Conservation (phyloP, 371 early-diverging fungal genomes). For the Apophysomyces sp. region DNA sequence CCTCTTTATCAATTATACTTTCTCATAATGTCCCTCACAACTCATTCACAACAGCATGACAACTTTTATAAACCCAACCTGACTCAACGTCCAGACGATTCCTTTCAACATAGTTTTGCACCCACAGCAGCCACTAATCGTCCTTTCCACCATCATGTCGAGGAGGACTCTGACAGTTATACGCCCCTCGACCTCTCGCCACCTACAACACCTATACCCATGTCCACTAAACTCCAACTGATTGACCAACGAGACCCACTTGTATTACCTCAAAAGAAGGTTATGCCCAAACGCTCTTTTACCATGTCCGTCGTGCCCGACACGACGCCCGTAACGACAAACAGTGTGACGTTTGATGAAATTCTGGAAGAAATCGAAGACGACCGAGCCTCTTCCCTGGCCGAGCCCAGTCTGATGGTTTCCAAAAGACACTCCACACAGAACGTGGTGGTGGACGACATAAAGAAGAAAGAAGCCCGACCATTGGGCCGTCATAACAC, state of each 20-base stretch:
- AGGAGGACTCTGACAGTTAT: constrained; percentile 1
- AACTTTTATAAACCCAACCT: constrained; percentile 2
- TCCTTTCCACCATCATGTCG: constrained; percentile 3
- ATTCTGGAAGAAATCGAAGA: constrained; percentile 1
- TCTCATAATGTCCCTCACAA: not conserved
- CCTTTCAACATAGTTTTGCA: not conserved
- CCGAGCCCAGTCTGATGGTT: constrained; percentile 1
- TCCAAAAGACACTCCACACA: constrained; percentile 12
- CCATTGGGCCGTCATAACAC: constrained; percentile 36
- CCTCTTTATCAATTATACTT: not conserved
- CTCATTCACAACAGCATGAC: constrained; percentile 5
- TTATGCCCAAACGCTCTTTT: constrained; percentile 13
- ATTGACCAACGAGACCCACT: constrained; percentile 1
- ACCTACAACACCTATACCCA: constrained; percentile 23
- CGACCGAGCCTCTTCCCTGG: not conserved
- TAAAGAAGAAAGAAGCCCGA: constrained; percentile 5
- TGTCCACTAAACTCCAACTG: not conserved
- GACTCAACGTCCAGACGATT: not conserved
- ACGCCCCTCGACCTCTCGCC: constrained; percentile 20
- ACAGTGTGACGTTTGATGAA: not conserved
- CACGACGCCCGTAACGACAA: not conserved
- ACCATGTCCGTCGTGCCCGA: constrained; percentile 20
- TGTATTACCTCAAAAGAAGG: not conserved
- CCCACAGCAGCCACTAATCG: constrained; percentile 1
- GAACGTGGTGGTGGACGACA: not conserved